Evolutionary conservation across 495 filamentous ascomycete species (phyloP).

Genomic region (Rhizodiscina lignyota): DNA sequence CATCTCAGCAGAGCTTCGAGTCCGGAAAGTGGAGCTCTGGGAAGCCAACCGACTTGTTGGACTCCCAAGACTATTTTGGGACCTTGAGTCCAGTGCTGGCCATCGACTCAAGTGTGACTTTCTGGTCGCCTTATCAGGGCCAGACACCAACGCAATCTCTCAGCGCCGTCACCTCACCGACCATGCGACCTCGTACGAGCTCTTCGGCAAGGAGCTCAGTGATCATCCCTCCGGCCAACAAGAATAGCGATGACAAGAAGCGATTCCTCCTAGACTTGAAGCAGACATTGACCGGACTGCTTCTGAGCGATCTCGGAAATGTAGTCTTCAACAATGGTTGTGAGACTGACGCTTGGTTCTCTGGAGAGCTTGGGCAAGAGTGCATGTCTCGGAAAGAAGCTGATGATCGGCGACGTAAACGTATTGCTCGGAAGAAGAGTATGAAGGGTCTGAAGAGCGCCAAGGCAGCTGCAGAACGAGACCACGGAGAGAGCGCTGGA

Average conservation of each 20-base stretch:
- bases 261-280: conserved; percentile 61
- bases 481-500: conserved; percentile 1
- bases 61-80: conserved; percentile 55
- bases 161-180: conserved; percentile 15
- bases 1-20: conserved; percentile 48
- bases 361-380: conserved; percentile 53
- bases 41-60: conserved; percentile 39
- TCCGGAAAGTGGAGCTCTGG: conserved; percentile 43
- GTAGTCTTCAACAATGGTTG: conserved; percentile 71
- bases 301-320: conserved; percentile 79
- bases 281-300: conserved; percentile 63
- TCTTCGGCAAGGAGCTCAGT: conserved; percentile 44
- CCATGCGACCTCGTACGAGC: conserved; percentile 20
- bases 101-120: conserved; percentile 64
- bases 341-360: conserved; percentile 88
- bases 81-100: conserved; percentile 50
- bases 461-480: neutral
- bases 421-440: conserved; percentile 34
- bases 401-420: conserved; percentile 31
- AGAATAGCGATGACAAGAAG: conserved; percentile 34
- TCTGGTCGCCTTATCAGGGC: conserved; percentile 65
- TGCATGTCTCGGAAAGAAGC: conserved; percentile 63
- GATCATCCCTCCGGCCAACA: conserved; percentile 14
- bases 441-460: conserved; percentile 21
- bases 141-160: conserved; percentile 31